phyloP scores from a whole-genome alignment of 352 stramenopile species.

The Saprolegnia diclina region DNA sequence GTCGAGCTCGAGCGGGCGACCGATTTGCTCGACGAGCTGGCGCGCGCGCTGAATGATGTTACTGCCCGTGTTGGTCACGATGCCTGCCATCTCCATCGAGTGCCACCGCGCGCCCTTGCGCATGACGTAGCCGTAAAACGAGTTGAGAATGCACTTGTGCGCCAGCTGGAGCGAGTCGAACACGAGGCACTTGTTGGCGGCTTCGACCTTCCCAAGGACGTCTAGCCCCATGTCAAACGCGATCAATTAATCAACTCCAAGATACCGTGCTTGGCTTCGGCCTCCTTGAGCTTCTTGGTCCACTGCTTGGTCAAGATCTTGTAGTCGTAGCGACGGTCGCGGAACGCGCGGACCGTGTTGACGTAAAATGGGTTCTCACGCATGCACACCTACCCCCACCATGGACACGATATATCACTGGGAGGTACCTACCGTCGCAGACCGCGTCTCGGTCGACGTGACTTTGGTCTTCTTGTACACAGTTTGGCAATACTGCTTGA shows the following conservation, averaged over 20 bases:
- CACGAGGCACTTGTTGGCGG: conserved; percentile 83
- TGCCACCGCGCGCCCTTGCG: conserved; percentile 97
- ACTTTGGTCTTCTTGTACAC: conserved; percentile 97
- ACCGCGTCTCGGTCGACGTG: conserved; percentile 91
- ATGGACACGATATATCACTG: background rate
- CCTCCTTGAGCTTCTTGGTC: conserved; percentile 73
- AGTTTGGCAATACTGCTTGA: conserved; percentile 95
- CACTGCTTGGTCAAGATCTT: conserved; percentile 97
- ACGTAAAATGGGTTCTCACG: conserved; percentile 99
- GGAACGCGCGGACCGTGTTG: conserved; percentile 98
- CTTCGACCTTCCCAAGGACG: conserved; percentile 69
- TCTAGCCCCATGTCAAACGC: too few relatives aligned
- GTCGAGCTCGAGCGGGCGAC: conserved; percentile 96
- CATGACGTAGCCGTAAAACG: conserved; percentile 99
- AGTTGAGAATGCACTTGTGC: conserved; percentile 99
- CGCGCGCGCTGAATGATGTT: conserved; percentile 97
- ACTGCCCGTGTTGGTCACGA: conserved; percentile 98
- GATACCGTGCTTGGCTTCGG: conserved; percentile 78
- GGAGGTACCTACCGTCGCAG: conserved; percentile 64
- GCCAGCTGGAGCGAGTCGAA: conserved; percentile 99
- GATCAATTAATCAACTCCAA: too few relatives aligned
- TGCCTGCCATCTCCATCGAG: conserved; percentile 99
- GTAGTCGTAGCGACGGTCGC: conserved; percentile 99
- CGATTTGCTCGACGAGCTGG: conserved; percentile 92
- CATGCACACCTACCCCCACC: conserved; percentile 86